A percentile compares a stretch with the other conserved stretches of the same genome.
Evolutionary conservation across 306 rosid genomes (phyloP).

Genomic region (Prinsepia uniflora): DNA sequence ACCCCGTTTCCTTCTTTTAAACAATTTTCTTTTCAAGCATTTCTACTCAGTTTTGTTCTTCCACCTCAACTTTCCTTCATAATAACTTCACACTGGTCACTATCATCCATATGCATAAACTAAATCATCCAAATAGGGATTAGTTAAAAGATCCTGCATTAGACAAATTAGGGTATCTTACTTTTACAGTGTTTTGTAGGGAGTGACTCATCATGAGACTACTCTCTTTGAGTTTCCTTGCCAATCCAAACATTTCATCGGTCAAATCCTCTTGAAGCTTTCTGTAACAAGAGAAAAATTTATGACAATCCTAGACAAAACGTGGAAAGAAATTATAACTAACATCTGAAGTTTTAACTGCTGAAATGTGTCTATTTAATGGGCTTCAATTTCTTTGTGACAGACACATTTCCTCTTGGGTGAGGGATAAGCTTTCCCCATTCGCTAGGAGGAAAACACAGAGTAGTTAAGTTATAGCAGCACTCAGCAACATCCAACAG

Average conservation of each 20-base stretch:
- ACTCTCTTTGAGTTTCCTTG: conserved; percentile 87
- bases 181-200: conserved; percentile 74
- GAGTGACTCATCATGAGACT: conserved; percentile 81
- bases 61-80: neutral
- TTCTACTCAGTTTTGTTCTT: neutral
- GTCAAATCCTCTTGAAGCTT: conserved; percentile 94
- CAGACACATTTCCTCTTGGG: neutral
- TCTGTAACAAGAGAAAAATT: conserved; percentile 31
- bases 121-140: neutral
- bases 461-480: too few species aligned
- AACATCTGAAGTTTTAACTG: neutral
- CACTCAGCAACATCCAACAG: too few species aligned
- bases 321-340: neutral
- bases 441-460: too few species aligned
- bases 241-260: conserved; percentile 90
- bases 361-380: neutral
- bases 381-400: neutral
- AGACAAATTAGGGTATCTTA: conserved; percentile 15
- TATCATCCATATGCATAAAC: too few species aligned
- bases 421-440: too few species aligned
- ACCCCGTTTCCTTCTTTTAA: neutral
- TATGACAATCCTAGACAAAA: neutral
- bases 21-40: neutral
- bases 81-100: too few species aligned
- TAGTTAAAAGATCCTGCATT: neutral